phyloP scores from a whole-genome alignment of 208 protist species.

The Crithidia fasciculata region DNA sequence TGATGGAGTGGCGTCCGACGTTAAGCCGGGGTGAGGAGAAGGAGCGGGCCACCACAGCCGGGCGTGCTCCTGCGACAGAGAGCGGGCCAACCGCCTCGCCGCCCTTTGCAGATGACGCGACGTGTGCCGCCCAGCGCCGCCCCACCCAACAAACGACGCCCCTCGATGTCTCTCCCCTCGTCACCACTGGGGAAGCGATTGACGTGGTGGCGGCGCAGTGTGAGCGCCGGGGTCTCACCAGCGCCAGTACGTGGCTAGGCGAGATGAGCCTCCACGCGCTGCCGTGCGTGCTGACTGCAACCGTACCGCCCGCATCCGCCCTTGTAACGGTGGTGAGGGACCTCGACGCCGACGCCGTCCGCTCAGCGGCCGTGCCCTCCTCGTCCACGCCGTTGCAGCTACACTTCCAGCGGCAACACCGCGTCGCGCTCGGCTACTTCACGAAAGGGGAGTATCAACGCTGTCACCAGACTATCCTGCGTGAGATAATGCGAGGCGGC shows the following conservation, averaged over 20 bases:
- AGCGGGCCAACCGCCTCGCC: background rate
- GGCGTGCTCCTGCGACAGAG: background rate
- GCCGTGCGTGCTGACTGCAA: slow-evolving; percentile 20
- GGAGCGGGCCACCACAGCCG: background rate
- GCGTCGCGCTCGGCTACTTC: slow-evolving; percentile 62
- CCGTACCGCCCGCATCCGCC: slow-evolving; percentile 6
- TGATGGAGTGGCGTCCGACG: background rate
- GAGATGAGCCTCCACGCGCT: slow-evolving; percentile 71
- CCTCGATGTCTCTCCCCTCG: background rate
- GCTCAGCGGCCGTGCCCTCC: background rate
- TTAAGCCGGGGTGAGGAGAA: background rate
- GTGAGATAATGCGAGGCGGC: slow-evolving; percentile 45
- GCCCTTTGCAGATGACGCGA: background rate
- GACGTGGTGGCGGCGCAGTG: slow-evolving; percentile 61
- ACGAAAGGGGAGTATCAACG: slow-evolving; percentile 74
- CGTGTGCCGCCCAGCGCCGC: background rate
- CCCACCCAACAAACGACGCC: background rate
- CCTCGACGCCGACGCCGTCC: background rate
- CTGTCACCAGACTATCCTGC: slow-evolving; percentile 64
- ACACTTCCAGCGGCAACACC: slow-evolving; percentile 48
- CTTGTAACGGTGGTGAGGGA: background rate
- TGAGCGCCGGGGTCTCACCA: slow-evolving; percentile 60
- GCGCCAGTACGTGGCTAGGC: slow-evolving; percentile 62
- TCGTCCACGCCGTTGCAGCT: background rate
- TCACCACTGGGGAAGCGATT: slow-evolving; percentile 60